phyloP scores from a whole-genome alignment of 2,329 filamentous ascomycete genomes.

The Penicillium oxalicum region DNA sequence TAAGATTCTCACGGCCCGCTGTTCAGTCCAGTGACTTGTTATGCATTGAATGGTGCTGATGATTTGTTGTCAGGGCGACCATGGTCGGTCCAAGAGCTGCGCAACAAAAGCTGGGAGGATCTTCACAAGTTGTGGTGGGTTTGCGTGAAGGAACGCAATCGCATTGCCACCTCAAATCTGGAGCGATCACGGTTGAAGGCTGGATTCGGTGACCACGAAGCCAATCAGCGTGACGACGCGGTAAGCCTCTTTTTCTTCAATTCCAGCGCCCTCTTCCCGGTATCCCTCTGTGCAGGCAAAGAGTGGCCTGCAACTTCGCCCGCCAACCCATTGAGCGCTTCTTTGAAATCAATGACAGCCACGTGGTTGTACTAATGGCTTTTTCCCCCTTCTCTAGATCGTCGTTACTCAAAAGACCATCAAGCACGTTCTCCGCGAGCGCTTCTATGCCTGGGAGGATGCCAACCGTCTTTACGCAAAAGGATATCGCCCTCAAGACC shows the following conservation, averaged over 20 bases:
- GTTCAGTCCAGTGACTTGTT: background rate
- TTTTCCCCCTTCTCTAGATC: conserved; percentile 54
- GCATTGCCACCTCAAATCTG: conserved; percentile 67
- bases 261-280: no score
- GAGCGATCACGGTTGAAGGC: conserved; percentile 64
- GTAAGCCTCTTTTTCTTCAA: conserved; percentile 49
- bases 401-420: conserved; percentile 72
- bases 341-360: no score
- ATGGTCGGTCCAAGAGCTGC: conserved; percentile 81
- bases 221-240: conserved; percentile 55
- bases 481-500: conserved; percentile 32
- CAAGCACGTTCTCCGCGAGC: conserved; percentile 77
- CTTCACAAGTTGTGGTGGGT: conserved; percentile 91
- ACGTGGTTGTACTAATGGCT: background rate
- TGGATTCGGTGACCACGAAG: conserved; percentile 68
- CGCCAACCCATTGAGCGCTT: no score
- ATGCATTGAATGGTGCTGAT: conserved; percentile 10
- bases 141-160: conserved; percentile 84
- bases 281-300: no score
- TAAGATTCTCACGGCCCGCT: conserved; percentile 27
- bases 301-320: no score
- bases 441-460: conserved; percentile 72
- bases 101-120: conserved; percentile 88
- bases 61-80: conserved; percentile 52
- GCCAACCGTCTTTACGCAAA: conserved; percentile 33